Percentiles rank a stretch among this genome's conserved stretches.
Evolutionary conservation across 2,329 filamentous ascomycete species (phyloP).

Genomic region (Beauveria australis): DNA sequence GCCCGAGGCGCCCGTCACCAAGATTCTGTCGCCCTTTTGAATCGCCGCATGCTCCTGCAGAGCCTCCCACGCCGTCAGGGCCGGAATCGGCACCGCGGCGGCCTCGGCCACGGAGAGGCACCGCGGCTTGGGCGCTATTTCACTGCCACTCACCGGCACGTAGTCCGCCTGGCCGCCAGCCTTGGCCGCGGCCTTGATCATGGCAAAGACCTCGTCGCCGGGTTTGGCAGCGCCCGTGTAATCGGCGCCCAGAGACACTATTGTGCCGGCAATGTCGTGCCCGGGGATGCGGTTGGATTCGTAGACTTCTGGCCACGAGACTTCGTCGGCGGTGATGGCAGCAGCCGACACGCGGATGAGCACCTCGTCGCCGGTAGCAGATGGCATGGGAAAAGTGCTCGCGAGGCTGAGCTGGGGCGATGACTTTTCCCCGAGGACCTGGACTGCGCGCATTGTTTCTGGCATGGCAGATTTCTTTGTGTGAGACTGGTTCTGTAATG

Average conservation of each 20-base stretch:
- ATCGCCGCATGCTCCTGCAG: conserved; percentile 17
- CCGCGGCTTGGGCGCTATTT: conserved; percentile 17
- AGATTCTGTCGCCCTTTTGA: conserved; percentile 13
- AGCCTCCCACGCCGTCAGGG: conserved; percentile 23
- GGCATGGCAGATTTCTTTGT: background rate
- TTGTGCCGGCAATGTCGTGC: conserved; percentile 26
- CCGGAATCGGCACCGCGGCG: conserved; percentile 24
- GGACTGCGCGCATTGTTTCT: conserved; percentile 25
- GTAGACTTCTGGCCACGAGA: conserved; percentile 27
- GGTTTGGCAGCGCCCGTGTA: conserved; percentile 15
- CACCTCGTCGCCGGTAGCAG: conserved; percentile 12
- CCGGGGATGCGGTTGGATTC: conserved; percentile 23
- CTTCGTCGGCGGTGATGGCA: conserved; percentile 26
- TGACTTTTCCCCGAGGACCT: conserved; percentile 20
- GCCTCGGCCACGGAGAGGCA: conserved; percentile 18
- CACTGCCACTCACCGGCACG: conserved; percentile 14
- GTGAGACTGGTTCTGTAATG: background rate
- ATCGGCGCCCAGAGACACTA: conserved; percentile 19
- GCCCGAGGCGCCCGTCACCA: conserved; percentile 24
- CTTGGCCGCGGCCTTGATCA: conserved; percentile 17
- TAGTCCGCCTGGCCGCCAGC: conserved; percentile 23
- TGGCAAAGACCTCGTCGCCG: conserved; percentile 21
- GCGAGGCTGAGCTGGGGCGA: conserved; percentile 15
- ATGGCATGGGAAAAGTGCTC: conserved; percentile 14
- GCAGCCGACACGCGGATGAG: conserved; percentile 25